Conservation (phyloP, 2,329 filamentous ascomycete genomes). For the Sporothrix euskadiensis region DNA sequence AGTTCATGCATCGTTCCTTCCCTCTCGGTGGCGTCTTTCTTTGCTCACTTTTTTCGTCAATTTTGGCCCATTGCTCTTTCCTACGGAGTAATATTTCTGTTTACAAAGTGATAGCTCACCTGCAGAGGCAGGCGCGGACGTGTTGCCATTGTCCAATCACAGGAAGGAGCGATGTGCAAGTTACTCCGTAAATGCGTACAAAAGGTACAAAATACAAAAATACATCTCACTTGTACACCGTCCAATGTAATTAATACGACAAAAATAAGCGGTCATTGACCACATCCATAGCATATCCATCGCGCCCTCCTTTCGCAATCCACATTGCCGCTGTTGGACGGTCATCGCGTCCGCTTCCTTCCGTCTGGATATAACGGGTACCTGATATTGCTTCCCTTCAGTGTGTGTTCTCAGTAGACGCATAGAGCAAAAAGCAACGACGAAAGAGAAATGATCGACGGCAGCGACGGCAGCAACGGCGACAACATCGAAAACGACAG, state of each 20-base stretch:
- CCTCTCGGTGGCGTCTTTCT: slow-evolving; percentile 2
- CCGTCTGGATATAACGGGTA: not conserved
- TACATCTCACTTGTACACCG: not conserved
- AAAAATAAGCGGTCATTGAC: not conserved
- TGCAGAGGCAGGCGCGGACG: slow-evolving; percentile 11
- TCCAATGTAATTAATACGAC: not conserved
- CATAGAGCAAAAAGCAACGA: not conserved
- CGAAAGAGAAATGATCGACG: not conserved
- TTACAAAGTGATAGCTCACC: slow-evolving; percentile 15
- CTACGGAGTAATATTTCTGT: not conserved
- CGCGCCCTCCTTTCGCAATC: not conserved
- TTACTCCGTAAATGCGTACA: not conserved
- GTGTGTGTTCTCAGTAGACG: not conserved
- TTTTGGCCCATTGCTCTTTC: not conserved
- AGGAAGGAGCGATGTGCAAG: not conserved
- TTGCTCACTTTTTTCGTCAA: not conserved
- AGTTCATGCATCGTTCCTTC: slow-evolving; percentile 18
- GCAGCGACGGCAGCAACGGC: too few relatives aligned
- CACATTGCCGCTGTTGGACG: not conserved
- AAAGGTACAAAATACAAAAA: not conserved
- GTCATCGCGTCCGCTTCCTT: not conserved
- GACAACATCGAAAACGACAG: not conserved
- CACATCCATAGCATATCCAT: not conserved
- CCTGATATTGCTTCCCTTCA: not conserved
- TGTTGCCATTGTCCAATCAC: slow-evolving; percentile 17